Evolutionary conservation across 768 basidiomycete species (phyloP).

Genomic region (Thelephora aurantiotincta): DNA sequence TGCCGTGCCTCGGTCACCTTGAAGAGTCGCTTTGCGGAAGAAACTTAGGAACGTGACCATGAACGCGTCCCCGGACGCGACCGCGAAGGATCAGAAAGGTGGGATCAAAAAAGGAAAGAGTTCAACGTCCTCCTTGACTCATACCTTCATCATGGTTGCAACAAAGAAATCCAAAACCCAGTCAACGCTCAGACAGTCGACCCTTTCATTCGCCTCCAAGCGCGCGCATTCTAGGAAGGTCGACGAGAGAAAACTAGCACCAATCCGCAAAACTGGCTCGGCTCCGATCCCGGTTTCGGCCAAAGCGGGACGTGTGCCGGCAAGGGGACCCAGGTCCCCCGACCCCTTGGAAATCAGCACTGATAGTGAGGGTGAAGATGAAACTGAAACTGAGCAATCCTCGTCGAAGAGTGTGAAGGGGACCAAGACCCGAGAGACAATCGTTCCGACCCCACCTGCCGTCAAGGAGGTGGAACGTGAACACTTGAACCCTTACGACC

Average conservation of each 20-base stretch:
- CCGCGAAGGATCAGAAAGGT: too few species aligned
- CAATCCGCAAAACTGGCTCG: not conserved
- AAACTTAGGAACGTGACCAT: too few species aligned
- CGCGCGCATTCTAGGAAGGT: not conserved
- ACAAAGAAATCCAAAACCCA: constrained; percentile 1
- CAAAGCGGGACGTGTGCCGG: not conserved
- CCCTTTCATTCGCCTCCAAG: constrained; percentile 3
- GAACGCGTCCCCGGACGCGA: too few species aligned
- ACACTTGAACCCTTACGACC: constrained; percentile 32
- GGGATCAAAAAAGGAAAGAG: not conserved
- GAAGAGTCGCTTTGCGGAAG: too few species aligned
- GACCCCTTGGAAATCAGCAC: not conserved
- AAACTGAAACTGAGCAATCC: not conserved
- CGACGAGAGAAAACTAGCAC: not conserved
- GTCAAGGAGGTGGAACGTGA: not conserved
- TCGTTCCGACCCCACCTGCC: not conserved
- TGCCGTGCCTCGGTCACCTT: too few species aligned
- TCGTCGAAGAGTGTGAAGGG: constrained; percentile 5
- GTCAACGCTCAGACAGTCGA: constrained; percentile 1
- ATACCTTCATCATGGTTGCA: not conserved
- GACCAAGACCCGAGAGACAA: constrained; percentile 5
- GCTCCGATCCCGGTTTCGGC: not conserved
- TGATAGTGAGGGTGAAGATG: not conserved
- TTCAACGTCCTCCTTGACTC: not conserved
- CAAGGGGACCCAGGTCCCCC: not conserved